Conservation (phyloP, 305 asterid species). For the Ajuga reptans region DNA sequence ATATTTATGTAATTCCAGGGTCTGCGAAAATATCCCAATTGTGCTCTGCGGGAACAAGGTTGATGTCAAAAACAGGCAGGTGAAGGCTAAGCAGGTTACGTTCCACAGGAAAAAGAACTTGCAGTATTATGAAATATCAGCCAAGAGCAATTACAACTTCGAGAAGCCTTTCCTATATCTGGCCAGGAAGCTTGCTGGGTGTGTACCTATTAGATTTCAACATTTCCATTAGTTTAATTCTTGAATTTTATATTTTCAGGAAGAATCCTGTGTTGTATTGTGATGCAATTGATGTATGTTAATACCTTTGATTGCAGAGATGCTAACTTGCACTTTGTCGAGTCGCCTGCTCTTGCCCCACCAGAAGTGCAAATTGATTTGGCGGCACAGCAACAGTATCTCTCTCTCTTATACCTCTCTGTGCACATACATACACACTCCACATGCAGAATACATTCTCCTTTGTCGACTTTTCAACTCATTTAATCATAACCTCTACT, state of each 20-base stretch:
- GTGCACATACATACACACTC: background rate
- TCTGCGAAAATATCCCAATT: slow-evolving; percentile 73
- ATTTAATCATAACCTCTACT: background rate
- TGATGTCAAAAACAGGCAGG: slow-evolving; percentile 87
- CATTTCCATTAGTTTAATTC: background rate
- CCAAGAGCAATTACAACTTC: slow-evolving; percentile 91
- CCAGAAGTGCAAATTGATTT: slow-evolving; percentile 75
- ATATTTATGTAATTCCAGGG: slow-evolving; percentile 26
- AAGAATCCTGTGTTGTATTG: background rate
- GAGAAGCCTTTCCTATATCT: slow-evolving; percentile 70
- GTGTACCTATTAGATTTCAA: background rate
- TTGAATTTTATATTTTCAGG: background rate
- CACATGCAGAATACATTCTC: background rate
- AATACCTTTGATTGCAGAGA: slow-evolving; percentile 32
- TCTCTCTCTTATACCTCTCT: background rate
- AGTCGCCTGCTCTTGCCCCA: slow-evolving; percentile 89
- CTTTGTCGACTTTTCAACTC: too few species aligned
- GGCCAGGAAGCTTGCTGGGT: slow-evolving; percentile 89
- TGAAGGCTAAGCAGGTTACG: slow-evolving; percentile 85
- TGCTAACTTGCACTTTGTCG: slow-evolving; percentile 66
- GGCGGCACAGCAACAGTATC: slow-evolving; percentile 61
- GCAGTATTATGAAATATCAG: slow-evolving; percentile 87
- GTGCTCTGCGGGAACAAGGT: slow-evolving; percentile 95
- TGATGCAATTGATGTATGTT: background rate
- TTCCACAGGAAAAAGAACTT: slow-evolving; percentile 88